Evolutionary conservation across 2,329 filamentous ascomycete species (phyloP).

Genomic region (Neoarthrinium moseri): DNA sequence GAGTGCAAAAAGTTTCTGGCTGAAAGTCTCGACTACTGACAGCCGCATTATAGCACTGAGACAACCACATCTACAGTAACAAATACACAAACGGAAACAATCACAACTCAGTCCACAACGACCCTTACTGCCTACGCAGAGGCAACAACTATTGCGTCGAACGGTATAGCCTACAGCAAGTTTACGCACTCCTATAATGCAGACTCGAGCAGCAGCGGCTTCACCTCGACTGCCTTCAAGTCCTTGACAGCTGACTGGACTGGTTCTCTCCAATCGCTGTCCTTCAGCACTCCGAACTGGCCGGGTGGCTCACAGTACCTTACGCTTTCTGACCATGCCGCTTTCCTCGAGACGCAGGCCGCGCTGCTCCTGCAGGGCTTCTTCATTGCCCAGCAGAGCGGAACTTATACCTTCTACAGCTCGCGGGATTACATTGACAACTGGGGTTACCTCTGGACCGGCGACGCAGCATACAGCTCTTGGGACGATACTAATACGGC

Average conservation of each 20-base stretch:
- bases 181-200: constrained; percentile 12
- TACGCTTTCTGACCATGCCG: constrained; percentile 1
- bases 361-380: constrained; percentile 14
- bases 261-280: constrained; percentile 6
- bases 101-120: constrained; percentile 3
- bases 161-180: constrained; percentile 12
- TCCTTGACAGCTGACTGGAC: constrained; percentile 3
- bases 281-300: constrained; percentile 7
- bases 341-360: neutral
- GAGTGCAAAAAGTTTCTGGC: neutral
- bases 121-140: constrained; percentile 15
- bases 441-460: constrained; percentile 16
- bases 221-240: constrained; percentile 12
- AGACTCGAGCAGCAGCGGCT: constrained; percentile 5
- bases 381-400: constrained; percentile 13
- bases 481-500: constrained; percentile 17
- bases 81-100: constrained; percentile 5
- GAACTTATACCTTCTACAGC: constrained; percentile 10
- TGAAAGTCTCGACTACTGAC: too few species aligned
- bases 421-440: constrained; percentile 11
- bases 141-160: constrained; percentile 10
- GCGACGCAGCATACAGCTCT: constrained; percentile 10
- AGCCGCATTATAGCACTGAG: neutral
- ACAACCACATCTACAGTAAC: constrained; percentile 2
- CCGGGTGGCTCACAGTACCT: neutral